A percentile compares a stretch with the other conserved stretches of the same genome.
These are phyloP conservation scores for Suillus placidus DNA, from an alignment of 768 basidiomycete genomes.

Conservation along the genomic window DNA sequence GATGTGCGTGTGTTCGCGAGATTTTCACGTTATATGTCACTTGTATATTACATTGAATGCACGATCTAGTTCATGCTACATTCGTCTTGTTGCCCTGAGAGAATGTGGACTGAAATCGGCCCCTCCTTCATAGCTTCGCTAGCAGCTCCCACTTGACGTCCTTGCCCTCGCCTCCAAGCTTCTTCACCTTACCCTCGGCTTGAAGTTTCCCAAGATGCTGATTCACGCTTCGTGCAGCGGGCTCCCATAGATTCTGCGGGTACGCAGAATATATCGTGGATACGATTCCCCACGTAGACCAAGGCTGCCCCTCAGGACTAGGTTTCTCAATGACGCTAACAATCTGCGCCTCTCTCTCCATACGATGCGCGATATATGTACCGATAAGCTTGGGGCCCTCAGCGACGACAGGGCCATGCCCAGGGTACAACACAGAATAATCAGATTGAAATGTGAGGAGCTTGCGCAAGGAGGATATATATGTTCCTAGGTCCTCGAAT, in stretches of 20 bases:
- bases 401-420: constrained; percentile 79
- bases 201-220: constrained; percentile 77
- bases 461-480: constrained; percentile 63
- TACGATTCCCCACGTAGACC: constrained; percentile 72
- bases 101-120: not conserved
- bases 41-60: constrained; percentile 10
- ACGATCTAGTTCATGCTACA: constrained; percentile 6
- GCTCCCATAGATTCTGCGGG: constrained; percentile 68
- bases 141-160: constrained; percentile 50
- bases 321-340: constrained; percentile 48
- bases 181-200: constrained; percentile 59
- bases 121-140: constrained; percentile 13
- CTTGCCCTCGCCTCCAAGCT: constrained; percentile 53
- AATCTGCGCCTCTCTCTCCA: constrained; percentile 81
- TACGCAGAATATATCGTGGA: constrained; percentile 69
- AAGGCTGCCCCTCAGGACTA: constrained; percentile 35
- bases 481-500: constrained; percentile 80
- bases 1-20: constrained; percentile 20
- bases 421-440: constrained; percentile 74
- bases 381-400: constrained; percentile 63
- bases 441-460: constrained; percentile 50
- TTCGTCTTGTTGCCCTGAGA: not conserved
- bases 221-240: constrained; percentile 69
- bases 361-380: constrained; percentile 79
- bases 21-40: constrained; percentile 5